Conservation (phyloP, 371 early-diverging fungal genomes). For the Apophysomyces sp. region DNA sequence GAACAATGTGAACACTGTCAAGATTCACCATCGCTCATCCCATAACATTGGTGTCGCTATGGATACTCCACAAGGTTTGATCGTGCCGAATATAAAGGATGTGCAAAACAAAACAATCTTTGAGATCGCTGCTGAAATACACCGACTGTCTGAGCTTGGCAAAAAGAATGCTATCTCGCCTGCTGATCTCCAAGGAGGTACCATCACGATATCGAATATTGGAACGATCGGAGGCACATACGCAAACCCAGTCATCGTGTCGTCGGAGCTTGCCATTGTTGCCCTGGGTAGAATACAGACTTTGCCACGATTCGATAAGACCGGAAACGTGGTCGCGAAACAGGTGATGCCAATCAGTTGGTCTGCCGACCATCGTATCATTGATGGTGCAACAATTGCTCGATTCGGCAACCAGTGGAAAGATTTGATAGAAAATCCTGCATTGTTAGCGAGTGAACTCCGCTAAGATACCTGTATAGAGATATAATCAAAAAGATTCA, state of each 20-base stretch:
- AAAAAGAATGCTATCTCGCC: constrained; percentile 57
- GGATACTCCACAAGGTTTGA: constrained; percentile 90
- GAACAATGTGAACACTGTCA: constrained; percentile 24
- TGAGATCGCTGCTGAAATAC: constrained; percentile 83
- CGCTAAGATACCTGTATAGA: constrained; percentile 15
- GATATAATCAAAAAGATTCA: too few relatives aligned
- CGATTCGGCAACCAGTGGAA: constrained; percentile 86
- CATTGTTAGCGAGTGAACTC: constrained; percentile 49
- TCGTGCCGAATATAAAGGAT: constrained; percentile 92
- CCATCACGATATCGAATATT: constrained; percentile 90
- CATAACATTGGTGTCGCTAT: constrained; percentile 95
- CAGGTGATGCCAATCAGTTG: constrained; percentile 78
- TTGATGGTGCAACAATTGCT: constrained; percentile 95
- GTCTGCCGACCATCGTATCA: constrained; percentile 94
- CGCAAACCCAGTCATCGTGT: constrained; percentile 84
- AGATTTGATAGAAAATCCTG: constrained; percentile 77
- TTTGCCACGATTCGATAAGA: constrained; percentile 74
- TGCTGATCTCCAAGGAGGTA: constrained; percentile 80
- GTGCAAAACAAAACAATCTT: constrained; percentile 82
- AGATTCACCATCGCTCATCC: constrained; percentile 65
- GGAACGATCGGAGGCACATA: constrained; percentile 91
- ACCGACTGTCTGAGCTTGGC: constrained; percentile 69
- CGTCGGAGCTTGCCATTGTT: constrained; percentile 84
- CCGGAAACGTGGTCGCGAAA: constrained; percentile 59
- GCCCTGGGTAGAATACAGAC: constrained; percentile 82